These are phyloP conservation scores for Henckelia pumila DNA, from an alignment of 257 asterid genomes.

Conservation along the genomic window DNA sequence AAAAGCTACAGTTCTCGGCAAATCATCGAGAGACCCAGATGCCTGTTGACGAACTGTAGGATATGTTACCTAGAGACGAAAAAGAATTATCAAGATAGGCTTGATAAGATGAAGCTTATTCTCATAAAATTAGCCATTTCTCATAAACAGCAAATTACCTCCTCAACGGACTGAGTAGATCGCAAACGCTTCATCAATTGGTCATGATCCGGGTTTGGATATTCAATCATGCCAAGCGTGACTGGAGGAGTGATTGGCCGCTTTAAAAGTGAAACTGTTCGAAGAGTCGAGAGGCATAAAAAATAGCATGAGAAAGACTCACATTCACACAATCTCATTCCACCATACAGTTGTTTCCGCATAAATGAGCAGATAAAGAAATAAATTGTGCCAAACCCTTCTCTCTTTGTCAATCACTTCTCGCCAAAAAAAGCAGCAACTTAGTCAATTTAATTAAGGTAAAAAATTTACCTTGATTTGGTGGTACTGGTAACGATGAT, in stretches of 20 bases:
- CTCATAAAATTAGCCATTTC: not conserved
- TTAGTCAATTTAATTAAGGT: slow-evolving; percentile 20
- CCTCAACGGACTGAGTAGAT: slow-evolving; percentile 91
- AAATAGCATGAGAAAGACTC: slow-evolving; percentile 16
- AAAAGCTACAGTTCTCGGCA: slow-evolving; percentile 90
- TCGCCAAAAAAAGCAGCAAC: not conserved
- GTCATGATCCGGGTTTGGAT: slow-evolving; percentile 84
- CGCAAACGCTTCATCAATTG: slow-evolving; percentile 94
- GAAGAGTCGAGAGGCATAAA: slow-evolving; percentile 4
- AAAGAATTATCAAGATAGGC: slow-evolving; percentile 19
- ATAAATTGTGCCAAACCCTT: not conserved
- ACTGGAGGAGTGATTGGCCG: slow-evolving; percentile 92
- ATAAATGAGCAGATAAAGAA: not conserved
- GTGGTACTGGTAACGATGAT: slow-evolving; percentile 80
- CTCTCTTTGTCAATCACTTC: not conserved
- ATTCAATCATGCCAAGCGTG: slow-evolving; percentile 86
- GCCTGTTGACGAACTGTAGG: slow-evolving; percentile 86
- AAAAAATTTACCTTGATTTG: slow-evolving; percentile 70
- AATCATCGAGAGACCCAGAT: slow-evolving; percentile 81
- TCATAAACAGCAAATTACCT: slow-evolving; percentile 49
- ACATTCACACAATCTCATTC: slow-evolving; percentile 3
- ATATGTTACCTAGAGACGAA: slow-evolving; percentile 71
- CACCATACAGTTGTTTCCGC: not conserved
- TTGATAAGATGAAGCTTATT: slow-evolving; percentile 4
- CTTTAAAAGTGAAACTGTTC: slow-evolving; percentile 75